Evolutionary conservation across 2,329 filamentous ascomycete species (phyloP).

Genomic region (Trichophyton rubrum): DNA sequence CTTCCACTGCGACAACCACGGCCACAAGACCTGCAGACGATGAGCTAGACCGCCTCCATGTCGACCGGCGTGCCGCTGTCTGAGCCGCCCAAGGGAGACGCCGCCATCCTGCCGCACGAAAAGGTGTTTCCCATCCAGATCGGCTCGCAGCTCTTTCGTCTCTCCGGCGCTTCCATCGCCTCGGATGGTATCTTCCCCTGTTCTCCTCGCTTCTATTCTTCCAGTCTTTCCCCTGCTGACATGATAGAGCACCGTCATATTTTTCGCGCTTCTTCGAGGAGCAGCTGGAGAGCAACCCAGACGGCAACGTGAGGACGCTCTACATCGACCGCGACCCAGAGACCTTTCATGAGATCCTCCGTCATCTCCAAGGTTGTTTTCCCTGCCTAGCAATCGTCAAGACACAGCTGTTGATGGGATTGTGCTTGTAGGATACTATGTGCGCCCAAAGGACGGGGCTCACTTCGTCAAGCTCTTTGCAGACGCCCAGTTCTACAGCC

Average conservation of each 20-base stretch:
- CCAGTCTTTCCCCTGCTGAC: slow-evolving; percentile 30
- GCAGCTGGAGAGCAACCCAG: slow-evolving; percentile 55
- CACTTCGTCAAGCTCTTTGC: slow-evolving; percentile 90
- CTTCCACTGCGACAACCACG: neutral
- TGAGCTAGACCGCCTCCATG: neutral
- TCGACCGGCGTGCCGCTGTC: neutral
- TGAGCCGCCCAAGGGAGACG: slow-evolving; percentile 4
- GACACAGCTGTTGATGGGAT: neutral
- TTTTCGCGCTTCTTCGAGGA: slow-evolving; percentile 89
- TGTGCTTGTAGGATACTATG: slow-evolving; percentile 55
- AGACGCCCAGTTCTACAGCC: slow-evolving; percentile 86
- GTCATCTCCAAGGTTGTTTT: slow-evolving; percentile 64
- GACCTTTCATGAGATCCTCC: slow-evolving; percentile 78
- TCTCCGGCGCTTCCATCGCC: slow-evolving; percentile 57
- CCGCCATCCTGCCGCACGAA: slow-evolving; percentile 37
- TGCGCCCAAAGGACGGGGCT: slow-evolving; percentile 64
- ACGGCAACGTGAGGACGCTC: slow-evolving; percentile 58
- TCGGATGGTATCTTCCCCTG: slow-evolving; percentile 49
- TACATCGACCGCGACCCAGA: slow-evolving; percentile 90
- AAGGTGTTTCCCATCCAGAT: slow-evolving; percentile 61
- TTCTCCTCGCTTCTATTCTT: neutral
- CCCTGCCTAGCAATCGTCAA: neutral
- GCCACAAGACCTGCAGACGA: neutral
- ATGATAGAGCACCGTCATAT: slow-evolving; percentile 73
- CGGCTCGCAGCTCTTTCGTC: slow-evolving; percentile 53